These are phyloP conservation scores for Aegilops speltoides DNA, from an alignment of 176 grass and related monocot genomes.

Conservation along the genomic window DNA sequence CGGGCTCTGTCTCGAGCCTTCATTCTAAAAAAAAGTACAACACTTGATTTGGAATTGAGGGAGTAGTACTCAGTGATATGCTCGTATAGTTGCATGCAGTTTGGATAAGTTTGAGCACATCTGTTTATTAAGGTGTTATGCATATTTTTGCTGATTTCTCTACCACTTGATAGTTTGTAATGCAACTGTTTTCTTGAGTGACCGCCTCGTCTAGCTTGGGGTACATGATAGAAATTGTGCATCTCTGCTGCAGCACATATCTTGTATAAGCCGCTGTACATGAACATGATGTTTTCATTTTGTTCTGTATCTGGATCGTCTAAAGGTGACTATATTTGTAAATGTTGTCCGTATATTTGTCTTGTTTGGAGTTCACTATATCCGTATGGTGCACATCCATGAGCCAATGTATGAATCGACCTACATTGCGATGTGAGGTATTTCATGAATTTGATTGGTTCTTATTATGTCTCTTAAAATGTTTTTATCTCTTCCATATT, in stretches of 20 bases:
- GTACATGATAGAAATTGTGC: conserved; percentile 14
- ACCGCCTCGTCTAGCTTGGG: not conserved
- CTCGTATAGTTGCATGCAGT: not conserved
- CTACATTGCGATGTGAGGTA: not conserved
- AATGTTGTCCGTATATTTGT: not conserved
- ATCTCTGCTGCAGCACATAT: conserved; percentile 5
- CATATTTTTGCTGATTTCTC: not conserved
- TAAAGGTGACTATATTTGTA: not conserved
- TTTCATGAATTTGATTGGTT: not conserved
- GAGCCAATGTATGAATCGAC: too few relatives aligned
- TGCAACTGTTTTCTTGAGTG: not conserved
- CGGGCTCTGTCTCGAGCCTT: too few relatives aligned
- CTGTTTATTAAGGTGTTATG: not conserved
- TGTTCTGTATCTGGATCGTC: not conserved
- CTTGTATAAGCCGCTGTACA: not conserved
- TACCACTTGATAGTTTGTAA: not conserved
- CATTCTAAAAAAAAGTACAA: too few relatives aligned
- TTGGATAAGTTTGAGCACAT: not conserved
- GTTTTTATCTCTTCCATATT: not conserved
- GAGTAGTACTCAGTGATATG: not conserved
- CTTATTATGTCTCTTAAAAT: not conserved
- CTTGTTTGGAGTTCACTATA: not conserved
- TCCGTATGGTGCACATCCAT: not conserved
- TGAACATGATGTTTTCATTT: not conserved
- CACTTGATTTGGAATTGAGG: not conserved